Percentiles rank a stretch among this genome's conserved stretches.
phyloP scores from a whole-genome alignment of 768 basidiomycete genomes.

The Boletus edulis region DNA sequence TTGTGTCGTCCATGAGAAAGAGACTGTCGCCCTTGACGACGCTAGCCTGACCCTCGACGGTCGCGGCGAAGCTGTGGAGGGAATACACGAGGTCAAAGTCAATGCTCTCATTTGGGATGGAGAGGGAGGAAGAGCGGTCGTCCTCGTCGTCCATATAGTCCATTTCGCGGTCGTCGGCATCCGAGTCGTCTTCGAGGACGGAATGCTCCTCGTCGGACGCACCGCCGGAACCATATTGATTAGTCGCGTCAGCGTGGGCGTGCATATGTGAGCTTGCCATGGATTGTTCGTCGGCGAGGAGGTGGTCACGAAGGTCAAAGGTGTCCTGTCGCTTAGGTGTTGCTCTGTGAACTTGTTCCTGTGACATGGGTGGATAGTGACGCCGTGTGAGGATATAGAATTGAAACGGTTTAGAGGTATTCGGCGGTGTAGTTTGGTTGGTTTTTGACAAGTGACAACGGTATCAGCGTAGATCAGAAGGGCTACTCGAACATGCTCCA shows the following conservation, averaged over 20 bases:
- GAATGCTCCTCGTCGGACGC: slow-evolving; percentile 78
- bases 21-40: slow-evolving; percentile 98
- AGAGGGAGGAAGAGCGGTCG: slow-evolving; percentile 77
- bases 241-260: slow-evolving; percentile 46
- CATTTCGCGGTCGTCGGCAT: slow-evolving; percentile 63
- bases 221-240: slow-evolving; percentile 31
- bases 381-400: background rate
- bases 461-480: background rate
- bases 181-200: slow-evolving; percentile 82
- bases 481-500: slow-evolving; percentile 18
- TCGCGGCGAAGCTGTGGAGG: slow-evolving; percentile 96
- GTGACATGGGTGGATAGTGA: slow-evolving; percentile 23
- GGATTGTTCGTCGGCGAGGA: slow-evolving; percentile 51
- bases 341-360: slow-evolving; percentile 22
- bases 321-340: slow-evolving; percentile 52
- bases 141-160: slow-evolving; percentile 74
- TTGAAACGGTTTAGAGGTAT: background rate
- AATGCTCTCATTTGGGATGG: slow-evolving; percentile 88
- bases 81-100: slow-evolving; percentile 92
- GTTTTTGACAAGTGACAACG: background rate
- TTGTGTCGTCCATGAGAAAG: slow-evolving; percentile 95
- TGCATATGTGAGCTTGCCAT: slow-evolving; percentile 44
- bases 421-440: background rate
- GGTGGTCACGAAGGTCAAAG: slow-evolving; percentile 69
- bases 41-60: slow-evolving; percentile 97